Evolutionary conservation across 2,329 filamentous ascomycete genomes (phyloP), one percentile per base, ranked within the genome.

Genomic region (Cordyceps cateniannulata): DNA sequence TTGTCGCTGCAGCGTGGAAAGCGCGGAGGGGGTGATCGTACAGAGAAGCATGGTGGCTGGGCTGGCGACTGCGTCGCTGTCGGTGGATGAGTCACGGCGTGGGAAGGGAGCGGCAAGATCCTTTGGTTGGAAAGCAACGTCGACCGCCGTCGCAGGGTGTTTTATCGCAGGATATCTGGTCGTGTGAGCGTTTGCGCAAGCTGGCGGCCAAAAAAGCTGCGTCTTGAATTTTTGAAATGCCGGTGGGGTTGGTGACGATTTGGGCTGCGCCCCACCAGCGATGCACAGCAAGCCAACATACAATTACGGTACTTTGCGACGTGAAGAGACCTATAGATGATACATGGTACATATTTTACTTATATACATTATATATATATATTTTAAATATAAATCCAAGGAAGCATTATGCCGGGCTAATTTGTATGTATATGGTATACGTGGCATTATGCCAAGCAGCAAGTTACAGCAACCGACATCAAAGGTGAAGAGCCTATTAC

Each of bases 1-100:
- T 59, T 25, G 16, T 5, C 18, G n/a, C 2, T 2, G 40, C n/a
- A 44, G 20, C 6, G 40, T 5, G 40, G 18, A 20, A 44, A 20
- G 40, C 18, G n/a, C 4, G 44, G 44, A 9, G 22, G 27, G n/a
- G 45, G 45, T 48, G 12, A 25, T 54, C 73, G 68, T 81, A 89
- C 86, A 89, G 73, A 89, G 84, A 66, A 89, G 74, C 87, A 89
- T 89, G 62, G 10, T 25, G 44, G 44, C 44, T 8, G 22, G 20
- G 14, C 4, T 6, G 53, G 47, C 35, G 49, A 18, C 22, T 29
- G 42, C 27, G 27, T 42, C 44, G 48, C 51, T 64, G 52, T 24
- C 4, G 16, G 18, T 16, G 1, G 22, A 9, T 18, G 44, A 6
- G 27, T 5, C 5, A 20, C 16, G 9, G 18, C 25, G 3, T 1